These are phyloP conservation scores for Solanum verrucosum DNA, from an alignment of 257 asterid species.

Conservation along the genomic window DNA sequence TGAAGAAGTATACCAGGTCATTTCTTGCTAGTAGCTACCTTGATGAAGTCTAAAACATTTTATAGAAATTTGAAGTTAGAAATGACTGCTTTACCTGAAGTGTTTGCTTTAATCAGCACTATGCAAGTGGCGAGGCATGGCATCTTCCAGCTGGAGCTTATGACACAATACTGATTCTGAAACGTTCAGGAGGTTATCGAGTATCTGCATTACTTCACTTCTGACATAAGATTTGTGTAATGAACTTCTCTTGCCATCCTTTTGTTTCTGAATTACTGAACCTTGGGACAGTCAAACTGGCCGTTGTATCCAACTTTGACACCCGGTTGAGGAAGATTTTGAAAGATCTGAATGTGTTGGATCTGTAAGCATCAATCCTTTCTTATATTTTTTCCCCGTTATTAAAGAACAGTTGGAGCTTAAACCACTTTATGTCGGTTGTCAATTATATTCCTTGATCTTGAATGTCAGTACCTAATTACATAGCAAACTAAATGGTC, in stretches of 20 bases:
- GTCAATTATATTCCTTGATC: background rate
- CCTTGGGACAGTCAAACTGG: slow-evolving; percentile 66
- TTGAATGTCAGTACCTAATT: background rate
- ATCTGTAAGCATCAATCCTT: slow-evolving; percentile 48
- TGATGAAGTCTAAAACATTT: background rate
- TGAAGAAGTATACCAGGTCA: slow-evolving; percentile 86
- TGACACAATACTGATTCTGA: slow-evolving; percentile 49
- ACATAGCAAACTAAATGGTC: background rate
- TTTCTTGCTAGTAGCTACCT: background rate
- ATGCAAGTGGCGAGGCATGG: slow-evolving; percentile 91
- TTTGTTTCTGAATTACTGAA: slow-evolving; percentile 11
- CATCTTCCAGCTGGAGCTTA: slow-evolving; percentile 82
- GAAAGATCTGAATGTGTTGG: slow-evolving; percentile 62
- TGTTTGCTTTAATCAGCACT: slow-evolving; percentile 39
- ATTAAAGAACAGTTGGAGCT: background rate
- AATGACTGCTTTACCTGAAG: background rate
- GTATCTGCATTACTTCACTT: slow-evolving; percentile 13
- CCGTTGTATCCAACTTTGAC: slow-evolving; percentile 94
- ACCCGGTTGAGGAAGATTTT: slow-evolving; percentile 82
- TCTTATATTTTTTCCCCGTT: background rate
- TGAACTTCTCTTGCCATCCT: background rate
- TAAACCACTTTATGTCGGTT: background rate
- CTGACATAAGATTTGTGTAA: background rate
- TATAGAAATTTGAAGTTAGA: background rate
- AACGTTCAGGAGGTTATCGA: slow-evolving; percentile 71